Evolutionary conservation across 805 yeast genomes (phyloP), one percentile per base, ranked within the genome.

Genomic region (Saccharomycopsis lassenensis): DNA sequence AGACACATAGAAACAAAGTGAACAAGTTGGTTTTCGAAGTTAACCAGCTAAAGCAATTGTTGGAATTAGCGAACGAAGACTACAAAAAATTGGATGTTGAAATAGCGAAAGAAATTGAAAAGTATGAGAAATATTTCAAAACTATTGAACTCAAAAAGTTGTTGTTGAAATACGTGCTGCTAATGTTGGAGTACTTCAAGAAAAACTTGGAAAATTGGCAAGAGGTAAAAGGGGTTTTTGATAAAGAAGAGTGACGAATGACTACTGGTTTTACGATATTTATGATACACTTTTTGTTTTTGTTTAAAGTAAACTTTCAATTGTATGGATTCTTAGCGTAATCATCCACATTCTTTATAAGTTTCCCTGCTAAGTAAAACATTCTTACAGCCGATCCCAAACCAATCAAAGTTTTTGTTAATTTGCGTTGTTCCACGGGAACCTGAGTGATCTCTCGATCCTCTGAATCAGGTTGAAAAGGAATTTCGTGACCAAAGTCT

Each of bases 301-400:
- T n/a, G n/a, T n/a, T n/a, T n/a, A n/a, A n/a, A n/a, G n/a, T n/a
- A n/a, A n/a, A n/a, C n/a, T n/a, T 14, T 29, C 19, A 29, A 29
- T 10, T 29, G 15, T 29, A 29, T 5, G 16, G 31, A 14, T 29
- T 12, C 7, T 29, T 22, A 15, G 18, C 16, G 18, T 29, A 36
- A 7, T 31, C 10, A 21, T 47, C 47, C 52, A 59, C 49, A 31
- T 48, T 47, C 10, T 66, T 66, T 7, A 59, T 58, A 1, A 70
- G 52, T 42, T 79, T 56, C 5, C 74, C 79, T 27, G 75, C 73
- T 52, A 73, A 79, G 54, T 71, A 69, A 48, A 71, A 72, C 1
- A 65, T 61, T 40, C 79, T 60, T 5, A 78, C 77, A 4, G 78
- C 79, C 6, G 77, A 58, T 6, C 69, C 79, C 33, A 58, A 56